Conservation (phyloP, 352 stramenopile genomes). For the Globisporangium canariense region DNA sequence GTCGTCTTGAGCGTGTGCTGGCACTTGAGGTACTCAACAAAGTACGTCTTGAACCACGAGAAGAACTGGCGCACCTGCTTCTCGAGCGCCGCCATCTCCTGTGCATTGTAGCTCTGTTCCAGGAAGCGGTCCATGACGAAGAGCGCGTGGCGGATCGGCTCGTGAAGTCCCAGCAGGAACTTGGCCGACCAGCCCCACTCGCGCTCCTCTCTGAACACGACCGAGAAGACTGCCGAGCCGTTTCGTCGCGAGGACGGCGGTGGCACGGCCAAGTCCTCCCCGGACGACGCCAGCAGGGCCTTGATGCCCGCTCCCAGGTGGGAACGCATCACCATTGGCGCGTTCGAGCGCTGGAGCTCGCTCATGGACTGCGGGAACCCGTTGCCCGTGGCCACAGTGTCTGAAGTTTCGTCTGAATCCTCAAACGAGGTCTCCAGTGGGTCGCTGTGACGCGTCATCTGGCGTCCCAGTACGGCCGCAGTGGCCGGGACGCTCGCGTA, state of each 20-base stretch:
- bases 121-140: constrained; percentile 83
- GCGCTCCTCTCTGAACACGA: constrained; percentile 48
- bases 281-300: constrained; percentile 21
- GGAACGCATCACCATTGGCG: constrained; percentile 28
- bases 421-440: constrained; percentile 12
- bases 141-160: constrained; percentile 75
- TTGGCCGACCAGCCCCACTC: constrained; percentile 68
- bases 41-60: constrained; percentile 72
- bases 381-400: neutral
- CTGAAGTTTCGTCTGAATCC: constrained; percentile 15
- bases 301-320: constrained; percentile 4
- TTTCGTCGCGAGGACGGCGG: constrained; percentile 51
- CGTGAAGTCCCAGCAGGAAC: constrained; percentile 71
- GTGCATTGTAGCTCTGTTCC: constrained; percentile 44
- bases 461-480: neutral
- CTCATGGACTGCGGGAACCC: constrained; percentile 3
- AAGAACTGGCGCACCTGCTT: constrained; percentile 61
- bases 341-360: constrained; percentile 28
- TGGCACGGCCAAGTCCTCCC: constrained; percentile 28
- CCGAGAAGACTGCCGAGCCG: constrained; percentile 64
- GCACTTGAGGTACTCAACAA: constrained; percentile 66
- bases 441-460: constrained; percentile 8
- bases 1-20: constrained; percentile 65
- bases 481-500: neutral
- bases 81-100: constrained; percentile 31